Evolutionary conservation across 1,284 basidiomycete genomes (phyloP), one percentile per base, ranked within the genome.

Genomic region (Cryptococcus sp.): DNA sequence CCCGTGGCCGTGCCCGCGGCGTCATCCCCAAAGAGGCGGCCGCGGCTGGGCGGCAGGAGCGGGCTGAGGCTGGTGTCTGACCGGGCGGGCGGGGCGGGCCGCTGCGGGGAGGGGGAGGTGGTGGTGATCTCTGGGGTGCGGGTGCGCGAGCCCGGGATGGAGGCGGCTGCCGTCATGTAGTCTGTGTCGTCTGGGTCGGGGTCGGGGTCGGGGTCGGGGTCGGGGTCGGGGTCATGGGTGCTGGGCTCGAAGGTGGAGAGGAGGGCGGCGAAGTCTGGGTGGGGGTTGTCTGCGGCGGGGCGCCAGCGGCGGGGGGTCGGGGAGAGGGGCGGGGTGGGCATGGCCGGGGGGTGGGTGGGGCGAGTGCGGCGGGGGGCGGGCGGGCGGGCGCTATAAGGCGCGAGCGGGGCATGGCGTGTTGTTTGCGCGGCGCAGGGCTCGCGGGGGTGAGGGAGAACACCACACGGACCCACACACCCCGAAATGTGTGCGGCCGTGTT

Each of bases 261-360:
- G n/a, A 69, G 52, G 5, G 62, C 55, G 18, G 65, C 66, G 15
- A 72, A 67, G 45, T 68, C 61, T 4, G 67, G 65, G 33, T 69
- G 69, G 4, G 63, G 60, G 18, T 60, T 38, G 28, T 61, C 62
- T 8, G 51, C 38, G 12, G 63, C 55, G 15, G 65, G 53, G 11
- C 65, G 60, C 67, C 70, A 71, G 53, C 71, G 63, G 20, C 65
- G 68, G 20, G 72, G 72, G 9, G 62, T 63, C 8, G 72, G 72
- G 46, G 70, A 71, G 35, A 75, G 60, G 42, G 72, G 72, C 44
- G 45, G 44, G 1, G 43, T n/a, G 47, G 70, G 57, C 61, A 62
- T 62, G 37, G 38, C 37, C 12, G 24, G 16, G 20, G 23, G n/a
- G n/a, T n/a, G n/a, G n/a, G n/a, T n/a, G n/a, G n/a, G n/a, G n/a